Base-by-base conservation (phyloP, 2,329 filamentous ascomycete genomes). In the Sporothrix luriei region DNA sequence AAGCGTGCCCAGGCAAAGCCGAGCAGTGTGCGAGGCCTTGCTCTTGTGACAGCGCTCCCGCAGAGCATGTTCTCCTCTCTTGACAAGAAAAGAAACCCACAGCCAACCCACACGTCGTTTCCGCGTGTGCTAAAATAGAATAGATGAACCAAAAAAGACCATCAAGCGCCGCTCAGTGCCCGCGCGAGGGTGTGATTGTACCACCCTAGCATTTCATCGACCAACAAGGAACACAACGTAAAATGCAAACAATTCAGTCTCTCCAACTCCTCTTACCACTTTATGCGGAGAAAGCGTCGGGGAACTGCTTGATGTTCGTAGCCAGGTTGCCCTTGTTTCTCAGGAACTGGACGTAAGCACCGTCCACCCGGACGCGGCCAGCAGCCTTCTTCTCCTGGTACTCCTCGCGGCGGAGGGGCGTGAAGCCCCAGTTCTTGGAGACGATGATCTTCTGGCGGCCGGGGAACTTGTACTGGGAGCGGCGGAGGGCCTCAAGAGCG, bases 371-470 rank as follows among this genome's bases (percentile, higher is more conserved):
- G 85, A 99, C 90, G 81, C 89, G 90, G 81, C 95, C 95, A 79
- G 90, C 91, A 81, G 93, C 88, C 89, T 97, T 96, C 87, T 94
- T 92, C 84, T 93, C 89, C 81, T 97, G 87, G 87, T 98, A 99
- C 84, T 99, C 95, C 78, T 98, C 95, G 78, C 95, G 94, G 80
- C 93, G 91, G 79, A 99, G 92, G 81, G 94, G 94, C 74, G 95
- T 99, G 92, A 99, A 99, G 78, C 95, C 95, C 95, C 95, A 99
- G 90, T 99, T 99, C 93, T 98, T 99, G 88, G 92, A 96, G 86
- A 98, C 91, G 80, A 99, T 97, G 87, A 99, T 98, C 93, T 99
- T 99, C 90, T 99, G 95, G 86, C 95, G 94, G 84, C 95, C 95
- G 77, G 95, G 95, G 92, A 99, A 99, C 91, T 98, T 99, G 93